Conservation (phyloP, 1,139 yeast species). For the Kurtzmaniella quercitrusa region DNA sequence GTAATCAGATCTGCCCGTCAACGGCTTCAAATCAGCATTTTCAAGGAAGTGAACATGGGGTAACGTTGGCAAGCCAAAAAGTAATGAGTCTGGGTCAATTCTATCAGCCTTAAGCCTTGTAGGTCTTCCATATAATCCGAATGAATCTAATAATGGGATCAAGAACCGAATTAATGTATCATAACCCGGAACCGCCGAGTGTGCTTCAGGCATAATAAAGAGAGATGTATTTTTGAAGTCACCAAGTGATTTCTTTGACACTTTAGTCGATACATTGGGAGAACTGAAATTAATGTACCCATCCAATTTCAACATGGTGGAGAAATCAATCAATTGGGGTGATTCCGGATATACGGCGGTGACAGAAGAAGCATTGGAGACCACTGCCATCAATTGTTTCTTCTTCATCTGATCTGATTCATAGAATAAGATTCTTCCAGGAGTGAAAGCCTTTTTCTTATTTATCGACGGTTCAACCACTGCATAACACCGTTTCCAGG, state of each 20-base stretch:
- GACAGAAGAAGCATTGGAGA: constrained; percentile 66
- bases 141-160: constrained; percentile 81
- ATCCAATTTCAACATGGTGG: constrained; percentile 85
- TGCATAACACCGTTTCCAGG: constrained; percentile 93
- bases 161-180: constrained; percentile 88
- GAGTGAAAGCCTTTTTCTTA: constrained; percentile 39
- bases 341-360: constrained; percentile 92
- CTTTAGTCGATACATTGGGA: constrained; percentile 31
- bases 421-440: constrained; percentile 60
- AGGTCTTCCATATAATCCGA: constrained; percentile 89
- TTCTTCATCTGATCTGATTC: constrained; percentile 68
- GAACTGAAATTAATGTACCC: constrained; percentile 68
- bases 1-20: constrained; percentile 19
- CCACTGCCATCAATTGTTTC: constrained; percentile 76
- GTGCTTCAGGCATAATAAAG: constrained; percentile 92
- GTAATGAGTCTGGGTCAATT: constrained; percentile 67
- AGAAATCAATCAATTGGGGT: constrained; percentile 71
- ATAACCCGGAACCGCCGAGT: constrained; percentile 89
- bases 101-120: constrained; percentile 84
- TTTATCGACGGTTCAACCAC: constrained; percentile 71
- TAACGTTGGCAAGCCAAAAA: constrained; percentile 88
- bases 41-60: constrained; percentile 81
- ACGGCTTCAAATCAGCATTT: constrained; percentile 24
- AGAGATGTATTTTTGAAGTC: constrained; percentile 74
- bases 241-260: constrained; percentile 40